These are phyloP conservation scores for Aspergillus terreus DNA, from an alignment of 2,329 filamentous ascomycete genomes.

Conservation along the genomic window DNA sequence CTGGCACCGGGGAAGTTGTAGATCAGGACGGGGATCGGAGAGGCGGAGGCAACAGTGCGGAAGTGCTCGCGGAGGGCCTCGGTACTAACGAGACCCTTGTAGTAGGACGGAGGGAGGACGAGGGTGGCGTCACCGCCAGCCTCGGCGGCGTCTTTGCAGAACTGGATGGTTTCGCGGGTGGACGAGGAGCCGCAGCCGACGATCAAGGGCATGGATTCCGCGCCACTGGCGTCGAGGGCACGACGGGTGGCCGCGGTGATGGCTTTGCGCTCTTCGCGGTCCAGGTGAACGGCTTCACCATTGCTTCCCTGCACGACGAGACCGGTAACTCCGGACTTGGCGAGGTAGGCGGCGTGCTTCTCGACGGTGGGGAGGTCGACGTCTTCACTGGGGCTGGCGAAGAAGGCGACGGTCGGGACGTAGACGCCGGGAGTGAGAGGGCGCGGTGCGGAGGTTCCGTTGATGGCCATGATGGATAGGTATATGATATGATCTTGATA, in stretches of 20 bases:
- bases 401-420: slow-evolving; percentile 72
- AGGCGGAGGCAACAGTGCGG: slow-evolving; percentile 58
- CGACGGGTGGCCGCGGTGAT: slow-evolving; percentile 68
- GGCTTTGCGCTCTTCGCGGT: slow-evolving; percentile 63
- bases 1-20: slow-evolving; percentile 71
- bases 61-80: slow-evolving; percentile 63
- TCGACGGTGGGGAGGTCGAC: slow-evolving; percentile 61
- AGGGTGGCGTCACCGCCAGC: slow-evolving; percentile 73
- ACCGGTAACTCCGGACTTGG: slow-evolving; percentile 66
- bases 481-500: background rate
- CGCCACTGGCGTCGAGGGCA: slow-evolving; percentile 65
- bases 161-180: slow-evolving; percentile 66
- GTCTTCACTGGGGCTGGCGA: slow-evolving; percentile 60
- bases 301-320: slow-evolving; percentile 78
- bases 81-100: slow-evolving; percentile 62
- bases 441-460: slow-evolving; percentile 19
- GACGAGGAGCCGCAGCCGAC: slow-evolving; percentile 73
- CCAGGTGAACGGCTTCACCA: slow-evolving; percentile 76
- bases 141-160: slow-evolving; percentile 65
- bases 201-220: slow-evolving; percentile 64
- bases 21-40: slow-evolving; percentile 62
- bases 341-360: slow-evolving; percentile 63
- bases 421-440: slow-evolving; percentile 56
- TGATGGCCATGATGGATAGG: slow-evolving; percentile 18
- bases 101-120: slow-evolving; percentile 73